Evolutionary conservation across 192 early-diverging fungal genomes (phyloP), one percentile per base, ranked within the genome.

Genomic region (Endogone sp.): DNA sequence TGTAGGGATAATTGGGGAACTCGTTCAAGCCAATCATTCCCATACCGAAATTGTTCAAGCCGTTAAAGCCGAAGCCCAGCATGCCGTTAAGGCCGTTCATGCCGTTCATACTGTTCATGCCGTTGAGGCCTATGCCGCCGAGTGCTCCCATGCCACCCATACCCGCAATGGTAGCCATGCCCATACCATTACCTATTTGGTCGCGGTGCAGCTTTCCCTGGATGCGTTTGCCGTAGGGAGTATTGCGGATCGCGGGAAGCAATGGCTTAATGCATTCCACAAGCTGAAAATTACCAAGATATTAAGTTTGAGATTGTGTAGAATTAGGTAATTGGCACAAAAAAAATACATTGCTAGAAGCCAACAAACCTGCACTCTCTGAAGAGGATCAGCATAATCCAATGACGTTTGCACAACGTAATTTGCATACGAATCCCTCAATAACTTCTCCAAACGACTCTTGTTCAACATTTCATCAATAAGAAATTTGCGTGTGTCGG

Each of bases 371-470:
- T 88, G 82, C 2, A 69, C 66, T 11, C 90, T 85, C 80, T 92
- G 92, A 28, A 85, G 75, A 27, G 81, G 84, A 32, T 92, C 89
- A 4, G 92, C 89, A 74, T 83, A 92, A 64, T 95, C 94, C 30
- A 95, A 77, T 30, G 92, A 91, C 3, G 93, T 95, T 76, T 95
- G 94, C 10, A 95, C 89, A 3, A 95, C 94, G 73, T 94, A 95
- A 75, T 95, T 95, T 58, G 90, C 94, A 71, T 89, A 95, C 21
- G 90, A 93, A 70, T 95, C 94, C 22, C 90, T 84, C 63, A 95
- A 79, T 21, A 95, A 81, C 69, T 88, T 89, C 31, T 95, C 93
- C 59, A 95, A 81, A 29, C 83, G 79, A 21, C 85, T 84, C 72
- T 85, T 85, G 79, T 90, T 87, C 65, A 91, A 80, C 80, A 95